Evolutionary conservation across 202 grass and related monocot species (phyloP), one percentile per base, ranked within the genome.

Genomic region (Saccharum hybrid): DNA sequence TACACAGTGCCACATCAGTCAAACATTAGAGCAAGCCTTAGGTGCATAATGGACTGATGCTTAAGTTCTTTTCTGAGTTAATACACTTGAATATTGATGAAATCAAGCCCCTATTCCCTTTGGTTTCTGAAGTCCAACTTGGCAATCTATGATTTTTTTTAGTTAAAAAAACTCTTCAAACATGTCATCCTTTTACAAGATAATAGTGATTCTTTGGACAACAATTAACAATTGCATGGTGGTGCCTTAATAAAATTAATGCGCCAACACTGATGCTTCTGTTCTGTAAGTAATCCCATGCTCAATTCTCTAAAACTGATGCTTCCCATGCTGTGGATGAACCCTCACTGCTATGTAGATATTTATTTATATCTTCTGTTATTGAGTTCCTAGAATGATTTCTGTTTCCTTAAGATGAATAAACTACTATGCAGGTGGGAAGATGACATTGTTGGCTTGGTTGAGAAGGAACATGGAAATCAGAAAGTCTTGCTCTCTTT

Each of bases 401-500:
- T 41, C 10, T 38, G 15, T 60, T 72, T 57, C 56, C 15, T 7
- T 89, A 19, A 72, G 26, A 49, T 12, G 63, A 81, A 64, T 7
- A 68, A 63, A 77, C 8, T 80, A 63, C 30, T 46, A 22, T 86
- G 40, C 75, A 95, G 96, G 64, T 98, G 92, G 93, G 96, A 93
- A 86, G 87, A 98, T 28, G 91, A 89, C 54, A 38, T 95, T 72
- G 82, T 98, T 81, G 87, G 86, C 34, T 82, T 98, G 87, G 84
- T 95, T 73, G 89, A 95, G 77, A 86, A 93, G 85, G 81, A 95
- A 41, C 76, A 93, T 83, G 86, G 84, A 39, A 93, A 87, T 41
- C 45, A 66, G 67, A 85, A 90, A 64, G 89, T 92, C 45, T 72
- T 78, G 48, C 7, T 98, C 30, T 91, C 90, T 65, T 98, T 98